Evolutionary conservation across 1,139 yeast genomes (phyloP), one percentile per base, ranked within the genome.

Genomic region (Pneumocystis oryctolagi): DNA sequence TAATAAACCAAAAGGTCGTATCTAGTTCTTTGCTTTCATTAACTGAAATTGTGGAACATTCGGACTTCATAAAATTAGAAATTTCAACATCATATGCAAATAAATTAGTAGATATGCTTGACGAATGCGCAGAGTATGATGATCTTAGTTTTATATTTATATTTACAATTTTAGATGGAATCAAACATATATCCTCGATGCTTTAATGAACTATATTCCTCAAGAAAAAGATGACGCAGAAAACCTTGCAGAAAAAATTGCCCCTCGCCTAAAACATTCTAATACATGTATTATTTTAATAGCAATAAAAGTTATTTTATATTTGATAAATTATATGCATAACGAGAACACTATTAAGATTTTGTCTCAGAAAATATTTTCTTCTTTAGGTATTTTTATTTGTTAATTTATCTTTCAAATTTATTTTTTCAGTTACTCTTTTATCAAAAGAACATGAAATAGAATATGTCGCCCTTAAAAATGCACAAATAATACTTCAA

Each of bases 231-330:
- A 77, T 1, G 94, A 85, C 60, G 90, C 96, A 0, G 75, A 82
- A 63, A 77, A 78, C 3, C 71, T 90, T 70, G 82, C 89, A 28
- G 94, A 87, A 61, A 76, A 81, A n/a, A 78, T 83, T 3, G 71
- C 85, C 12, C 92, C 96, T 0, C 82, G 86, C 57, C 74, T 90
- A 25, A 95, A 84, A 69, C 95, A 88, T 71, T 85, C 85, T 37
- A 89, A 88, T 71, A 79, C 95, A 0, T 80, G 95, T 0, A 95
- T 90, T 30, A 94, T 87, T 0, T 73, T 89, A 65, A 89, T 88
- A 68, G 79, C 95, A 0, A 77, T 88, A 61, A 84, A 89, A 67
- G 80, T 85, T 25, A 81, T 89, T 37, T 77, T 87, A 14, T 90
- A 88, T 74, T 74, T 85, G 62, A 76, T 85, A 62, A 88, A 90